Evolutionary conservation across 805 yeast genomes (phyloP).

Genomic region (Nakazawaea populi): DNA sequence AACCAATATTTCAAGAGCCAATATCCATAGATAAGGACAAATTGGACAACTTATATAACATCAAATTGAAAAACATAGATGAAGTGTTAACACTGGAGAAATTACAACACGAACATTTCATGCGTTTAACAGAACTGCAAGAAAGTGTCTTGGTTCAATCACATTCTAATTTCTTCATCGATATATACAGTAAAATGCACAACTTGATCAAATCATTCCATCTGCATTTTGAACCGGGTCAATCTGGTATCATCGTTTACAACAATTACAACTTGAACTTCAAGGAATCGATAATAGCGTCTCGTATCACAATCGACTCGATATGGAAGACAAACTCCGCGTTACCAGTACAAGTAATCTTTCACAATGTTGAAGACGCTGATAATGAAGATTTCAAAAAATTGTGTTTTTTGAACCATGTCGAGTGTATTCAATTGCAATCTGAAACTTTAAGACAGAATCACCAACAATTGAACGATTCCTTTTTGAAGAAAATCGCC

Average conservation of each 20-base stretch:
- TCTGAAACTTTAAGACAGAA: neutral
- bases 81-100: neutral
- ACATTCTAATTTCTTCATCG: constrained; percentile 5
- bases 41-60: neutral
- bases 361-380: neutral
- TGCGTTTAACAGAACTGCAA: constrained; percentile 1
- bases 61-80: neutral
- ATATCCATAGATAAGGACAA: neutral
- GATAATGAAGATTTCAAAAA: constrained; percentile 4
- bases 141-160: neutral
- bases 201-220: constrained; percentile 7
- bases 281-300: constrained; percentile 2
- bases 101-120: neutral
- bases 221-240: neutral
- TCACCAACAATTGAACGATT: neutral
- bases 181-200: constrained; percentile 6
- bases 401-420: constrained; percentile 3
- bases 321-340: neutral
- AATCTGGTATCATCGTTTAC: constrained; percentile 4
- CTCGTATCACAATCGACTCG: constrained; percentile 6
- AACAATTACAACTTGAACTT: neutral
- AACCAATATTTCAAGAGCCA: neutral
- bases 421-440: constrained; percentile 2
- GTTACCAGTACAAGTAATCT: constrained; percentile 1
- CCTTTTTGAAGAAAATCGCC: constrained; percentile 1